Evolutionary conservation across 176 grass and related monocot species (phyloP).

Genomic region (Ensete ventricosum): DNA sequence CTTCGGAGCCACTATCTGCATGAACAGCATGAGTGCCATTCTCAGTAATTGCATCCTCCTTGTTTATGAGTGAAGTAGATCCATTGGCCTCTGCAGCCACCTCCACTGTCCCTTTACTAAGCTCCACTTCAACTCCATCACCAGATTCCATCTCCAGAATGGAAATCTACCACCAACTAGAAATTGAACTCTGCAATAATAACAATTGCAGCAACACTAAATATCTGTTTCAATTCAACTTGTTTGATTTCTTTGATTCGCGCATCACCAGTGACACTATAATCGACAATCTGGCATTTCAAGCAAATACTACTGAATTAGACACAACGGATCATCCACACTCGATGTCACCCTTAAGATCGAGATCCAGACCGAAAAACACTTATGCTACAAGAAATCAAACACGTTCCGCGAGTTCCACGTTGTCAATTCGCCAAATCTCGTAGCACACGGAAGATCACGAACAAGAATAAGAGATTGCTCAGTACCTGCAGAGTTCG

Average conservation of each 20-base stretch:
- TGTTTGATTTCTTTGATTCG: neutral
- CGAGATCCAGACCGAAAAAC: neutral
- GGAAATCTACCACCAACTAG: neutral
- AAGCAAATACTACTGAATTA: neutral
- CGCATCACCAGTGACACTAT: neutral
- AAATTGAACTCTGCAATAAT: slow-evolving; percentile 3
- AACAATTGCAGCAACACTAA: neutral
- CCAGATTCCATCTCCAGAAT: slow-evolving; percentile 8
- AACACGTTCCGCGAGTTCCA: neutral
- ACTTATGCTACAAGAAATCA: neutral
- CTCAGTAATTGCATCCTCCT: slow-evolving; percentile 10
- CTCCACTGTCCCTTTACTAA: neutral
- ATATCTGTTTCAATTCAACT: neutral
- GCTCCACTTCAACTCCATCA: neutral
- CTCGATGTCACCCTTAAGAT: neutral
- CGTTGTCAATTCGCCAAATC: neutral
- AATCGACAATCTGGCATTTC: neutral
- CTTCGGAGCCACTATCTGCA: neutral
- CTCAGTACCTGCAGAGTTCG: neutral
- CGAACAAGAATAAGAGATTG: neutral
- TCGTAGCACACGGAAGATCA: neutral
- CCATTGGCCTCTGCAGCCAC: slow-evolving; percentile 2
- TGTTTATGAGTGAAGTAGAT: slow-evolving; percentile 3
- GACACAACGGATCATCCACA: neutral
- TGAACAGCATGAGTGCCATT: neutral